These are phyloP conservation scores for Eucalyptus globulus DNA, from an alignment of 345 rosid genomes.

Conservation along the genomic window DNA sequence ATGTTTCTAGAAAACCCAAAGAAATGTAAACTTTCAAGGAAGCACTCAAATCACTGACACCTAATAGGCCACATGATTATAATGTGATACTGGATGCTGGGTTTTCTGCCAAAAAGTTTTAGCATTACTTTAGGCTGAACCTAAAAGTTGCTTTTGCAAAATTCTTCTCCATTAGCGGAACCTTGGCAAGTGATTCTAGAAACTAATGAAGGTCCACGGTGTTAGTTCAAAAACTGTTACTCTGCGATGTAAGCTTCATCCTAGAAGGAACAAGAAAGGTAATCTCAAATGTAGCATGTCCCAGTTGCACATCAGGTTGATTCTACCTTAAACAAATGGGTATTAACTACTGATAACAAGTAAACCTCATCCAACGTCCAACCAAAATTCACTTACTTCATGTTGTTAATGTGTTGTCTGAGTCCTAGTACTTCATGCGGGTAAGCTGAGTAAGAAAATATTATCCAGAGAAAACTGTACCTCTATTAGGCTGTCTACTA, in stretches of 20 bases:
- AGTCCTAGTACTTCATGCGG: not conserved
- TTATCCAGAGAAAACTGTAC: conserved; percentile 18
- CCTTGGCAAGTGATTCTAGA: not conserved
- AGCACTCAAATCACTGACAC: not conserved
- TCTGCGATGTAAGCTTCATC: not conserved
- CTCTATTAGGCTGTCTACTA: conserved; percentile 78
- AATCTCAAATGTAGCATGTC: not conserved
- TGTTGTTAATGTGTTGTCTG: not conserved
- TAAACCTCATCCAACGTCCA: not conserved
- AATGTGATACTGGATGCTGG: not conserved
- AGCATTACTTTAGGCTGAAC: not conserved
- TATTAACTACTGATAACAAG: not conserved
- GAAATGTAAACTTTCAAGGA: not conserved
- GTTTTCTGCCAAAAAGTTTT: not conserved
- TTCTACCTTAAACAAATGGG: not conserved
- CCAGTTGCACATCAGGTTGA: not conserved
- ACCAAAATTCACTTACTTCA: not conserved
- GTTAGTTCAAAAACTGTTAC: not conserved
- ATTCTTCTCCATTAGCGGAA: not conserved
- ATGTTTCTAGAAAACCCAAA: not conserved
- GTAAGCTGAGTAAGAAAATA: not conserved
- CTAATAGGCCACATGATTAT: not conserved
- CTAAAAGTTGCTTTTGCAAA: not conserved
- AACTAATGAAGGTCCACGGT: not conserved
- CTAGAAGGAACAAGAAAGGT: not conserved